Percentiles rank a stretch among this genome's conserved stretches.
Conservation (phyloP, 192 early-diverging fungal genomes). For the Rhizoclosmatium globosum region DNA sequence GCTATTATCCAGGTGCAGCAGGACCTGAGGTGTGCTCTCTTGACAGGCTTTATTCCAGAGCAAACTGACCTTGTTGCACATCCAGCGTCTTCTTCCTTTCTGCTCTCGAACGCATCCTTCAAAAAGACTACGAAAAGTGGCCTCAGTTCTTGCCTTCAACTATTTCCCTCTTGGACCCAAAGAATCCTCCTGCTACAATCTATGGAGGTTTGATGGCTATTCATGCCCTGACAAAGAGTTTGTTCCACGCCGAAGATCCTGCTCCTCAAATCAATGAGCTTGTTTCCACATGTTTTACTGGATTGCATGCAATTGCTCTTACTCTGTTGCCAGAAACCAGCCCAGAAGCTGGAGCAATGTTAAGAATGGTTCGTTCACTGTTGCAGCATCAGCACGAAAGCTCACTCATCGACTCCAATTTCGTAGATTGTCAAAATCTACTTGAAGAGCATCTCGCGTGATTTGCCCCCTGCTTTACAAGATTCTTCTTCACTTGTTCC, state of each 20-base stretch:
- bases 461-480: slow-evolving; percentile 58
- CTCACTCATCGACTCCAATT: neutral
- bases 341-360: slow-evolving; percentile 71
- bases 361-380: slow-evolving; percentile 21
- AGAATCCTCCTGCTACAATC: slow-evolving; percentile 65
- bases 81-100: slow-evolving; percentile 73
- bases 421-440: slow-evolving; percentile 79
- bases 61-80: too few species aligned
- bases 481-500: slow-evolving; percentile 75
- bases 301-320: slow-evolving; percentile 79
- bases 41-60: slow-evolving; percentile 21
- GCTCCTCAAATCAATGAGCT: slow-evolving; percentile 57
- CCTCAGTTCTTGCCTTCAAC: slow-evolving; percentile 75
- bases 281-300: slow-evolving; percentile 78
- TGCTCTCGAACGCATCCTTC: slow-evolving; percentile 78
- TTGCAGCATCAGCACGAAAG: neutral
- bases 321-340: slow-evolving; percentile 67
- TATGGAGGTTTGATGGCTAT: slow-evolving; percentile 83
- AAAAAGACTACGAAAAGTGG: slow-evolving; percentile 81
- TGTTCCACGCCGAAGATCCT: slow-evolving; percentile 64
- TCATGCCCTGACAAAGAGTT: slow-evolving; percentile 81
- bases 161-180: slow-evolving; percentile 67
- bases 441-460: slow-evolving; percentile 68
- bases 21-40: slow-evolving; percentile 66
- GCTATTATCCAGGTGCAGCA: slow-evolving; percentile 75